Evolutionary conservation across 2,329 filamentous ascomycete species (phyloP), one percentile per base, ranked within the genome.

Genomic region (Sphaerostilbella broomeana): DNA sequence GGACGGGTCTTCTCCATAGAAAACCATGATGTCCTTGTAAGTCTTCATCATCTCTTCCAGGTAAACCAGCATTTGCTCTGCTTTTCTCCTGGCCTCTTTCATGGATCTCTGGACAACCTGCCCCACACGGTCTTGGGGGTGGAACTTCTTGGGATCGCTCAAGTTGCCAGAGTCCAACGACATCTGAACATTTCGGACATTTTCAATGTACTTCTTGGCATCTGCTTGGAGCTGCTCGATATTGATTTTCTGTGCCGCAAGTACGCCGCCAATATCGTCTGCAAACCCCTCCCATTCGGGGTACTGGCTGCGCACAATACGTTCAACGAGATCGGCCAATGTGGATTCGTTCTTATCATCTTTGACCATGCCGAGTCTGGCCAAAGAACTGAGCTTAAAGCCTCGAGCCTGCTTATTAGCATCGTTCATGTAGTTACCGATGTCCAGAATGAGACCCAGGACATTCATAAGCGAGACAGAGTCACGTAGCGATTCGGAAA

Each of bases 341-440:
- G 88, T 95, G 1, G 87, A 90, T 62, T 97, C 85, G 62, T 98
- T 98, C 74, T 95, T 95, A 69, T 95, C 88, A 58, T 98, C 92
- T 68, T 98, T 98, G 57, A 97, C 86, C 89, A 98, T 97, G 45
- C 84, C 89, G 40, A 98, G 70, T 40, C 92, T 81, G 19, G 86
- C 86, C 34, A 98, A 79, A 5, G 92, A 95, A 57, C 88, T 92
- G 11, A 98, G 78, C 69, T 98, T 98, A 81, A 98, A 98, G 47
- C 92, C 92, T 42, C 84, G 86, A 4, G 92, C 92, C 65, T 97
- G 92, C 68, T 98, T 98, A 67, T 95, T 97, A 40, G 89, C 84
- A 59, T 97, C 92, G 70, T 98, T 98, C 92, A 98, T 98, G 73
- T 95, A 98, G 64, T 98, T 98, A 62, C 92, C 92, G 56, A 98